Evolutionary conservation across 805 yeast species (phyloP).

Genomic region (Wickerhamomyces alni): DNA sequence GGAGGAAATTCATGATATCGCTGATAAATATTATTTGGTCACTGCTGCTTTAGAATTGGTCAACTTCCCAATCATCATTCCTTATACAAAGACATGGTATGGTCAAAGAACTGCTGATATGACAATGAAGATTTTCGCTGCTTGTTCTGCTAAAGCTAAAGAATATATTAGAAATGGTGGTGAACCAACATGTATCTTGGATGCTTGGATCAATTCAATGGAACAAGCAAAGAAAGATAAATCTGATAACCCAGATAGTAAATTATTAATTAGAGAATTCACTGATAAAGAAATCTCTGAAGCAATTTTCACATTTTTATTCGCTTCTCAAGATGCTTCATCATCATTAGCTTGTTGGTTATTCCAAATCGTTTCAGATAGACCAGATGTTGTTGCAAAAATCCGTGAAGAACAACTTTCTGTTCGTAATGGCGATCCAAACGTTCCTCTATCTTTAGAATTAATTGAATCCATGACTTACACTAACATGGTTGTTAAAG

Average conservation of each 20-base stretch:
- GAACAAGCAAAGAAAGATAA: constrained; percentile 52
- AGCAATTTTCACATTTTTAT: constrained; percentile 91
- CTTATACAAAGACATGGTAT: constrained; percentile 97
- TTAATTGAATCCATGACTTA: constrained; percentile 82
- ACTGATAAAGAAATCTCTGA: constrained; percentile 89
- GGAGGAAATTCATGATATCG: constrained; percentile 79
- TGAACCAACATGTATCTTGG: constrained; percentile 83
- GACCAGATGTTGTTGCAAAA: constrained; percentile 84
- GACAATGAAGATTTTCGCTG: constrained; percentile 87
- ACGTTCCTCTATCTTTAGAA: constrained; percentile 54
- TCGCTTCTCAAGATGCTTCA: constrained; percentile 97
- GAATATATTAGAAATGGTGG: constrained; percentile 73
- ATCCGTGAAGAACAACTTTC: constrained; percentile 87
- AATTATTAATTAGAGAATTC: constrained; percentile 71
- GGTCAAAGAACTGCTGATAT: constrained; percentile 90
- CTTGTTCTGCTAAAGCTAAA: constrained; percentile 86
- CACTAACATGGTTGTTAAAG: constrained; percentile 87
- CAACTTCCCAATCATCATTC: constrained; percentile 94
- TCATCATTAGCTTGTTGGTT: constrained; percentile 97
- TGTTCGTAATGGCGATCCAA: constrained; percentile 75
- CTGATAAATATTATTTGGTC: constrained; percentile 87
- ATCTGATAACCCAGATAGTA: constrained; percentile 45
- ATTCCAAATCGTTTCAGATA: constrained; percentile 91
- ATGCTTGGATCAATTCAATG: constrained; percentile 90
- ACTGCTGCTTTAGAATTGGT: constrained; percentile 97